These are phyloP conservation scores for Nectriaceae sp. DNA, from an alignment of 2,329 filamentous ascomycete species.

Conservation along the genomic window DNA sequence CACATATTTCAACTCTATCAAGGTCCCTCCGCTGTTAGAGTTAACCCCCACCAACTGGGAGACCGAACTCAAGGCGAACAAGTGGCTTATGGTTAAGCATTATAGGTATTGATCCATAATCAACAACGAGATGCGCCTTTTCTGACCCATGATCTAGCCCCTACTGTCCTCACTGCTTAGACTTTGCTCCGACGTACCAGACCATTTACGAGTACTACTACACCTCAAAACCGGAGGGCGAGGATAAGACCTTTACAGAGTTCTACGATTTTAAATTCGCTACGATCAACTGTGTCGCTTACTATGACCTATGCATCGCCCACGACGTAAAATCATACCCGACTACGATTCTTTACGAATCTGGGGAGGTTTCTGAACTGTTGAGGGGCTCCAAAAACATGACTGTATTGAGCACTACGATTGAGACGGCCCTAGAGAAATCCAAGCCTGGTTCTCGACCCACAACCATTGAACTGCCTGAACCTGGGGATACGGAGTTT, in stretches of 20 bases:
- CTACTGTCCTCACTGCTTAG: slow-evolving; percentile 71
- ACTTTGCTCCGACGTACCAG: slow-evolving; percentile 83
- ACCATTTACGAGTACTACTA: slow-evolving; percentile 94
- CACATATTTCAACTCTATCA: slow-evolving; percentile 67
- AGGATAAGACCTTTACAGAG: slow-evolving; percentile 65
- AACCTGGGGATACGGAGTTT: slow-evolving; percentile 62
- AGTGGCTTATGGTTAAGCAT: slow-evolving; percentile 62
- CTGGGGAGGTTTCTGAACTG: slow-evolving; percentile 68
- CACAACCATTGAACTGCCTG: slow-evolving; percentile 66
- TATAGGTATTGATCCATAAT: slow-evolving; percentile 57
- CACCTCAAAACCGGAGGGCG: slow-evolving; percentile 73
- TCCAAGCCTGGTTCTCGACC: slow-evolving; percentile 81
- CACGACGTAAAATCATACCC: slow-evolving; percentile 73
- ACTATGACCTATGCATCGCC: slow-evolving; percentile 73
- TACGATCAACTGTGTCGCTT: slow-evolving; percentile 81
- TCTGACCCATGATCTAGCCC: slow-evolving; percentile 43
- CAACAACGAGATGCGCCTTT: neutral
- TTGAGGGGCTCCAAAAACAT: slow-evolving; percentile 70
- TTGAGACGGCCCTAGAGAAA: slow-evolving; percentile 77
- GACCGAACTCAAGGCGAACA: slow-evolving; percentile 53
- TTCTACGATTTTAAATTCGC: slow-evolving; percentile 92
- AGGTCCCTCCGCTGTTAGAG: slow-evolving; percentile 65
- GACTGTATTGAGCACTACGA: slow-evolving; percentile 62
- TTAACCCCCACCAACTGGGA: slow-evolving; percentile 60
- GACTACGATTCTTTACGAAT: slow-evolving; percentile 76